Conservation (phyloP, 179 eudicot species). For the Spergularia azorica region DNA sequence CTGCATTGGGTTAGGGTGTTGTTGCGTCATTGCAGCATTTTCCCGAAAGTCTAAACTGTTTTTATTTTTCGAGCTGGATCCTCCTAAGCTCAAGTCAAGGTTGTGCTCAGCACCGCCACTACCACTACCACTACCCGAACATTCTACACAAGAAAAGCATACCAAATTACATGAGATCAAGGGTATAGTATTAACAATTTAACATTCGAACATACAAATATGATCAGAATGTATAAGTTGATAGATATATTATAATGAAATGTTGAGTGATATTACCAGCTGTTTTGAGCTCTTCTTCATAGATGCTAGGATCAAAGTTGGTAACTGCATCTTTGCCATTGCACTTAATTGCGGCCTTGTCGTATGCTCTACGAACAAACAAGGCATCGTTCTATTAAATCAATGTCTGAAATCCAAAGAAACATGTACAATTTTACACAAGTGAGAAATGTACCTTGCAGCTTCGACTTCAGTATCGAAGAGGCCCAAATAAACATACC, state of each 20-base stretch:
- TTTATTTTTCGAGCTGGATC: slow-evolving; percentile 41
- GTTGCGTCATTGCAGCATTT: slow-evolving; percentile 21
- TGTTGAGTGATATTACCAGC: slow-evolving; percentile 34
- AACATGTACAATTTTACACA: neutral
- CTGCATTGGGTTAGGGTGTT: slow-evolving; percentile 29
- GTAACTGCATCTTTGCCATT: slow-evolving; percentile 93
- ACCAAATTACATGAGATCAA: neutral
- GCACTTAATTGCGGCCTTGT: slow-evolving; percentile 83
- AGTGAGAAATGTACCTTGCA: slow-evolving; percentile 55
- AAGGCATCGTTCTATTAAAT: neutral
- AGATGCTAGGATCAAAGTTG: slow-evolving; percentile 74
- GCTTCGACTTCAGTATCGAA: slow-evolving; percentile 91
- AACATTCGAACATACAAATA: neutral
- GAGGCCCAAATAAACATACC: slow-evolving; percentile 90
- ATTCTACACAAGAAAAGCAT: slow-evolving; percentile 20
- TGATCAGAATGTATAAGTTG: neutral
- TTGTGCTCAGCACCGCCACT: slow-evolving; percentile 50
- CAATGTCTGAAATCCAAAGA: neutral
- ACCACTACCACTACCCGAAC: slow-evolving; percentile 32
- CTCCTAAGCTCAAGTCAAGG: slow-evolving; percentile 88
- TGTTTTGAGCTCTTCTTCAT: slow-evolving; percentile 60
- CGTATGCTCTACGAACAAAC: slow-evolving; percentile 66
- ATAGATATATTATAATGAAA: neutral
- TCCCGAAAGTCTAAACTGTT: slow-evolving; percentile 35
- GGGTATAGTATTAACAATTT: neutral